Evolutionary conservation across 768 basidiomycete genomes (phyloP).

Genomic region (Boletus rubroflammeus): DNA sequence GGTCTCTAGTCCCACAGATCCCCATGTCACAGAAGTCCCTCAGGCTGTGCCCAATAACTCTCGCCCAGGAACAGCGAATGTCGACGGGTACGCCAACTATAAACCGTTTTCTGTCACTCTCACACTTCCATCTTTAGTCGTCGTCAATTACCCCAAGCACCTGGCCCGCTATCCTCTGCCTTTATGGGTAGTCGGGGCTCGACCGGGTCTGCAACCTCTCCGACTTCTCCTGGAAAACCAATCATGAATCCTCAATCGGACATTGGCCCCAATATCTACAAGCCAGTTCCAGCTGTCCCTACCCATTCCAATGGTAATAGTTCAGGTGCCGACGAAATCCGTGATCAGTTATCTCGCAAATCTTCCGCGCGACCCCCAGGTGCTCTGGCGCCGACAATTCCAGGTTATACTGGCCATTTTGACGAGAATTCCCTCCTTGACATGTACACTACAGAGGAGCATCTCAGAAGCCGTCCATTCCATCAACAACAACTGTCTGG

Average conservation of each 20-base stretch:
- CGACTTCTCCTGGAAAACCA: conserved; percentile 16
- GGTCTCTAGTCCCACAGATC: conserved; percentile 15
- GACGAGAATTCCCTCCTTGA: conserved; percentile 26
- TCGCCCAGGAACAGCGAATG: conserved; percentile 23
- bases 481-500: conserved; percentile 20
- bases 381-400: conserved; percentile 26
- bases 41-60: conserved; percentile 13
- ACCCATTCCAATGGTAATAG: conserved; percentile 8
- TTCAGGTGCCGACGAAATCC: conserved; percentile 17
- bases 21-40: conserved; percentile 12
- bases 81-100: conserved; percentile 21
- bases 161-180: conserved; percentile 14
- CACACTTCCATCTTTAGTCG: conserved; percentile 16
- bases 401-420: conserved; percentile 19
- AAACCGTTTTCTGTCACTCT: not conserved
- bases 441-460: conserved; percentile 21
- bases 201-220: conserved; percentile 19
- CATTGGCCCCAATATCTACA: conserved; percentile 22
- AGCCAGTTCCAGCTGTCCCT: conserved; percentile 31
- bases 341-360: conserved; percentile 18
- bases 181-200: conserved; percentile 19
- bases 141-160: conserved; percentile 30
- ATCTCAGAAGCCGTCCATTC: conserved; percentile 11
- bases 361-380: conserved; percentile 29
- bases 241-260: conserved; percentile 16